Conservation (phyloP, 2,329 filamentous ascomycete species). For the Lasiodiplodia sp. region DNA sequence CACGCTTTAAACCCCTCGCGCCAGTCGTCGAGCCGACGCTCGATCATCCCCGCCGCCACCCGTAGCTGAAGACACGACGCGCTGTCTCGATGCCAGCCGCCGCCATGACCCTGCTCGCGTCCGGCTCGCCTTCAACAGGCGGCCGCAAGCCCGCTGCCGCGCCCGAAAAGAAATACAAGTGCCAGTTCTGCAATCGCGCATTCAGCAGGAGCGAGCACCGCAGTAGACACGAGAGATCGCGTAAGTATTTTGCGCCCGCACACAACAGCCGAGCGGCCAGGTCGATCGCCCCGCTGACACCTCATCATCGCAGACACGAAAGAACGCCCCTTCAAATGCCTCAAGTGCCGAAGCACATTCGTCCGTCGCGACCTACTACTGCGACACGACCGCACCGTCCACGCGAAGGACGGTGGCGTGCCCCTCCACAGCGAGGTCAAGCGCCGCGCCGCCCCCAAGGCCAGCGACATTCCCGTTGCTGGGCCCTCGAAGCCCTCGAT, state of each 20-base stretch:
- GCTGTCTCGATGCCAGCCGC: conserved; percentile 63
- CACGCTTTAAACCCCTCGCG: conserved; percentile 30
- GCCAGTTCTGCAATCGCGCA: conserved; percentile 96
- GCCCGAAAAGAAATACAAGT: conserved; percentile 99
- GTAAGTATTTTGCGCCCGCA: conserved; percentile 68
- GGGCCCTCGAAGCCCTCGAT: conserved; percentile 79
- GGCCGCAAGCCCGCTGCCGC: conserved; percentile 75
- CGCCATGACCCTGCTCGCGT: conserved; percentile 67
- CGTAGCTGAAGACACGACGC: conserved; percentile 26
- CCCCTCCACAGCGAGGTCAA: conserved; percentile 95
- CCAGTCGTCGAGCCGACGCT: conserved; percentile 31
- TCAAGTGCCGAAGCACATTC: conserved; percentile 98
- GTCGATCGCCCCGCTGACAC: conserved; percentile 33
- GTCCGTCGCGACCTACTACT: conserved; percentile 95
- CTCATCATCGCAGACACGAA: conserved; percentile 79
- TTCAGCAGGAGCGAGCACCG: conserved; percentile 98
- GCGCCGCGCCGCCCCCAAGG: conserved; percentile 76
- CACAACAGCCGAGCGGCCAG: conserved; percentile 35
- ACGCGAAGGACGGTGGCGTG: conserved; percentile 95
- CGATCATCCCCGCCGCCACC: conserved; percentile 23
- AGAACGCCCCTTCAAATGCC: conserved; percentile 97
- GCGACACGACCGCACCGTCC: conserved; percentile 96
- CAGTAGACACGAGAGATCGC: conserved; percentile 94
- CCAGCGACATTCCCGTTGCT: conserved; percentile 61
- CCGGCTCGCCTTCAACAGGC: conserved; percentile 70